Evolutionary conservation across 257 asterid genomes (phyloP), one percentile per base, ranked within the genome.

Genomic region (Fraxinus quadrangulata): DNA sequence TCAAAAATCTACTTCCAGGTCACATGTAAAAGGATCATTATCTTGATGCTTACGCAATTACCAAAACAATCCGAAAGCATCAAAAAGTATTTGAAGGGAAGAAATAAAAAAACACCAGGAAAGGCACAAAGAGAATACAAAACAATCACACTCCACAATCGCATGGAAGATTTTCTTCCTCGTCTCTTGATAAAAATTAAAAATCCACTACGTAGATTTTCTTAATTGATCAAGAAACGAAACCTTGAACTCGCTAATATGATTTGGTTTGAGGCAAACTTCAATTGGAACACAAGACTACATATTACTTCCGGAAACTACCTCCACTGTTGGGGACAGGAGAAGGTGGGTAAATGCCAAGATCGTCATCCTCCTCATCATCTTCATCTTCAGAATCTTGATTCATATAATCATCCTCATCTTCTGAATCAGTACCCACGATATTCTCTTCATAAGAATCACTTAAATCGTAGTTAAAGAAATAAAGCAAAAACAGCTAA

Each of bases 311-410:
- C 5, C 0, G 13, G 69, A 56, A 83, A 56, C 30, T 90, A 94
- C 98, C 98, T 90, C 98, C 97, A 78, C 92, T 87, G 26, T 85
- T 93, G 76, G 75, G 90, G 75, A 84, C 79, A 61, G 90, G 84
- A n/a, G 92, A 86, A 67, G 87, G 75, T 66, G 92, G 83, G 79
- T 79, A 85, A 83, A 87, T 65, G 72, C 47, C 87, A 40, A 88
- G 36, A 56, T 86, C 95, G 76, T 89, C 93, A 51, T 87, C 97
- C 78, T 83, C 91, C 14, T 84, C 92, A 14, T 84, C 92, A 14
- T 79, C 90, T 45, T 88, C 96, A 36, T 89, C 94, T 77, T 88
- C 94, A 81, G 83, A 82, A 71, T 80, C 90, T 73, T 73, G 83
- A 65, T 75, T 89, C 37, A 76, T 28, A 23, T 85, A 83, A 71